A percentile compares a stretch with the other conserved stretches of the same genome.
Conservation (phyloP, 305 asterid species). For the Solanum hybrid region DNA sequence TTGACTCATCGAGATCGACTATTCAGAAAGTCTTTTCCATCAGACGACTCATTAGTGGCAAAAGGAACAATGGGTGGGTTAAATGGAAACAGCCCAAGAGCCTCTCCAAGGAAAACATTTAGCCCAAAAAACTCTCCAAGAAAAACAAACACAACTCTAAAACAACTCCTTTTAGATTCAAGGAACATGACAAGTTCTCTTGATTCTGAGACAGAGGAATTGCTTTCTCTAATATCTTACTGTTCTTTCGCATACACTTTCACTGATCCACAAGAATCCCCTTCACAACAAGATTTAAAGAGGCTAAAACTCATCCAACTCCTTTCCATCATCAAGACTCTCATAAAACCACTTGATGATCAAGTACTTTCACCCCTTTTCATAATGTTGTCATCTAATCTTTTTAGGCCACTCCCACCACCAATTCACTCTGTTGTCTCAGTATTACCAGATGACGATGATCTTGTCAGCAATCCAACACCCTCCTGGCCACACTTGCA, state of each 20-base stretch:
- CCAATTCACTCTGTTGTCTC: slow-evolving; percentile 19
- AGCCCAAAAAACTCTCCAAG: slow-evolving; percentile 23
- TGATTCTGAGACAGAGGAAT: slow-evolving; percentile 29
- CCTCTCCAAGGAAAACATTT: slow-evolving; percentile 9
- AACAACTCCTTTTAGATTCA: slow-evolving; percentile 53
- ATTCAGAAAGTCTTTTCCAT: neutral
- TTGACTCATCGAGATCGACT: neutral
- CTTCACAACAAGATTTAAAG: slow-evolving; percentile 46
- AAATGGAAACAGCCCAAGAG: slow-evolving; percentile 4
- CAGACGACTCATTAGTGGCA: neutral
- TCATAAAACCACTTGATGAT: slow-evolving; percentile 16
- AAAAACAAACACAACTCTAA: slow-evolving; percentile 31
- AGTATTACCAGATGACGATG: slow-evolving; percentile 54
- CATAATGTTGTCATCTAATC: slow-evolving; percentile 44
- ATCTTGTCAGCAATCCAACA: slow-evolving; percentile 27
- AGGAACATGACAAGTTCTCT: slow-evolving; percentile 8
- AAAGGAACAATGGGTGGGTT: neutral
- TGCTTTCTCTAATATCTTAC: slow-evolving; percentile 33
- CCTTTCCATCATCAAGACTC: slow-evolving; percentile 30
- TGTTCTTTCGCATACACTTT: slow-evolving; percentile 42
- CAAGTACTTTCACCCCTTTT: slow-evolving; percentile 41
- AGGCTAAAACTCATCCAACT: slow-evolving; percentile 49
- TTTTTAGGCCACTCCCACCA: slow-evolving; percentile 61
- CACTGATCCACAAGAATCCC: slow-evolving; percentile 51
- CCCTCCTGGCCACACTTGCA: slow-evolving; percentile 68